Conservation (phyloP, 345 rosid genomes). For the Salix viminalis region DNA sequence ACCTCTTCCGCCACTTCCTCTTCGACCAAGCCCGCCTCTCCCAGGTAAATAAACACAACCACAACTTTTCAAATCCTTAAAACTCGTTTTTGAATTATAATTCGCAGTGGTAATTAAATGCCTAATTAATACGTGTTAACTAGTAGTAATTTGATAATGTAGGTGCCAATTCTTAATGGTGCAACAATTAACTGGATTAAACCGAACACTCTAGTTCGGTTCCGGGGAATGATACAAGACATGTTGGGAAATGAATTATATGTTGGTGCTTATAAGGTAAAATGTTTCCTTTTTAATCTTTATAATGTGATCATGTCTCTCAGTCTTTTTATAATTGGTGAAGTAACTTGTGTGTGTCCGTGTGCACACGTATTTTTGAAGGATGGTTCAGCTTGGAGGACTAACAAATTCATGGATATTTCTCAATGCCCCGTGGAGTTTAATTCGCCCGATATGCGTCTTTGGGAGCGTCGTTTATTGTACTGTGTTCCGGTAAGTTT, state of each 20-base stretch:
- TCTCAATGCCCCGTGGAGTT: conserved; percentile 49
- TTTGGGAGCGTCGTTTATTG: conserved; percentile 88
- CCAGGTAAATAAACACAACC: conserved; percentile 33
- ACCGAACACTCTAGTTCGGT: conserved; percentile 70
- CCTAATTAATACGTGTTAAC: not conserved
- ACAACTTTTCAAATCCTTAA: too few relatives aligned
- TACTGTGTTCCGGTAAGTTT: conserved; percentile 72
- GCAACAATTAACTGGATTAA: conserved; percentile 48
- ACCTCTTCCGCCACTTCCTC: conserved; percentile 71
- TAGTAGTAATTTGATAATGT: not conserved
- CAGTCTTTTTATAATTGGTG: not conserved
- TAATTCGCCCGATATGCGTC: conserved; percentile 41
- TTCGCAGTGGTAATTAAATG: too few relatives aligned
- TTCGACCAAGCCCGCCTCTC: conserved; percentile 55
- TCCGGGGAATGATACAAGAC: conserved; percentile 92
- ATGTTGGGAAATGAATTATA: conserved; percentile 96
- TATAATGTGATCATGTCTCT: too few relatives aligned
- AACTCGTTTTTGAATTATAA: too few relatives aligned
- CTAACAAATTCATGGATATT: conserved; percentile 72
- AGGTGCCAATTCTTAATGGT: conserved; percentile 69
- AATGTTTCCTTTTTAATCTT: not conserved
- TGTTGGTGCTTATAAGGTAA: conserved; percentile 81
- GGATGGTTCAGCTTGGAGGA: conserved; percentile 82
- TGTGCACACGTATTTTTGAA: conserved; percentile 3
- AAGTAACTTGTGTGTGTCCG: not conserved